Conservation (phyloP, 1,139 yeast species). For the Lodderomyces pseudojiufengensis region DNA sequence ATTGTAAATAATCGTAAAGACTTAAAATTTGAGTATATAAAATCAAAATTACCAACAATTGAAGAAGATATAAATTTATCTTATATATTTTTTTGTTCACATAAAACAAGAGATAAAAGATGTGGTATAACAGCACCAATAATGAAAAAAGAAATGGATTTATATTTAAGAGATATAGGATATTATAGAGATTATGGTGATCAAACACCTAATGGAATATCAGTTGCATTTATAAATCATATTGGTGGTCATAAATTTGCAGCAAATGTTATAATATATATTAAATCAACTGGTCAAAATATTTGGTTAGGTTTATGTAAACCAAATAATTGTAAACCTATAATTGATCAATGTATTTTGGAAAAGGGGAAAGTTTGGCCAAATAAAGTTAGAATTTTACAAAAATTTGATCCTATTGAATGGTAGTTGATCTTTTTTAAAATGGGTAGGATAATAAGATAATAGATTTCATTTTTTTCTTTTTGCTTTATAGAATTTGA, state of each 20-base stretch:
- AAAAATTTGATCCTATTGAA: slow-evolving; percentile 47
- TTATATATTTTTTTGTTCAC: slow-evolving; percentile 79
- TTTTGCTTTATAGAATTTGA: slow-evolving; percentile 1
- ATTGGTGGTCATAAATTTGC: slow-evolving; percentile 95
- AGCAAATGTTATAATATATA: slow-evolving; percentile 79
- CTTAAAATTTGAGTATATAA: neutral
- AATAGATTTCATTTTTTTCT: no score
- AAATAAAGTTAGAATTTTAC: slow-evolving; percentile 60
- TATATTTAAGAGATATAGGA: slow-evolving; percentile 65
- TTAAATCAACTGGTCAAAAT: slow-evolving; percentile 62
- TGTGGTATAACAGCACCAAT: slow-evolving; percentile 97
- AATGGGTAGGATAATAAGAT: neutral
- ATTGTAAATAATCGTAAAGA: neutral
- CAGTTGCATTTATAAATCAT: slow-evolving; percentile 70
- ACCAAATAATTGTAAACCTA: slow-evolving; percentile 70
- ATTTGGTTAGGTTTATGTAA: slow-evolving; percentile 86
- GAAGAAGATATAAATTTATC: slow-evolving; percentile 42
- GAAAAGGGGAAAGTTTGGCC: slow-evolving; percentile 69
- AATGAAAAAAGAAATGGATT: slow-evolving; percentile 73
- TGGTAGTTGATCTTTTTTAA: slow-evolving; percentile 38
- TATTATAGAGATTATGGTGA: slow-evolving; percentile 73
- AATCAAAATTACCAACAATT: slow-evolving; percentile 8
- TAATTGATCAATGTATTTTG: slow-evolving; percentile 70
- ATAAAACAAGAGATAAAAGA: slow-evolving; percentile 82
- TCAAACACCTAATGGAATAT: slow-evolving; percentile 67